phyloP scores from a whole-genome alignment of 352 stramenopile species.

The Globisporangium takayamanum region DNA sequence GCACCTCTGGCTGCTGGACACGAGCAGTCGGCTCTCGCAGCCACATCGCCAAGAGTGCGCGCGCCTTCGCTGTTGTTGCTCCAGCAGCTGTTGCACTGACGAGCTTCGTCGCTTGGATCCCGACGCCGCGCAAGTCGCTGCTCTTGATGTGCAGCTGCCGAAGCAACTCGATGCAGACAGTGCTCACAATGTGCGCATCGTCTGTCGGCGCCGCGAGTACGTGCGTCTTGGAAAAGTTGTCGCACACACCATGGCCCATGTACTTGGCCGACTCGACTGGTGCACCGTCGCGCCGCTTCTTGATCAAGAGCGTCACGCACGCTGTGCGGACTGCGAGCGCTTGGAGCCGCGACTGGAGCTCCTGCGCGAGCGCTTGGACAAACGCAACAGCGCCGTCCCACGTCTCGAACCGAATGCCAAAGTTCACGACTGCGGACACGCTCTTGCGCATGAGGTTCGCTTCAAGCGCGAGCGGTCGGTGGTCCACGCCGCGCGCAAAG shows the following conservation, averaged over 20 bases:
- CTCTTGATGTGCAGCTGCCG: constrained; percentile 49
- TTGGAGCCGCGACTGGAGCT: constrained; percentile 58
- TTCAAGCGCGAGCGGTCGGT: constrained; percentile 59
- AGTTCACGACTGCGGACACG: constrained; percentile 90
- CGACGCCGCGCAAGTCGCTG: constrained; percentile 64
- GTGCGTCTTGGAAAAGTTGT: constrained; percentile 81
- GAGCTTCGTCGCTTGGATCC: constrained; percentile 75
- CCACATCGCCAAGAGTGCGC: constrained; percentile 52
- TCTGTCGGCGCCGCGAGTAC: constrained; percentile 51
- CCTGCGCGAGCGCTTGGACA: constrained; percentile 66
- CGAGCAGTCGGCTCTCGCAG: constrained; percentile 22
- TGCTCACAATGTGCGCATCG: constrained; percentile 40
- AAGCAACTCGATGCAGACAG: constrained; percentile 46
- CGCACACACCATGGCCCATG: constrained; percentile 81
- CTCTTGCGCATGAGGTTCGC: constrained; percentile 77
- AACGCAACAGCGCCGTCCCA: constrained; percentile 76
- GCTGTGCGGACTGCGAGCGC: constrained; percentile 48
- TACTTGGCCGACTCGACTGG: constrained; percentile 80
- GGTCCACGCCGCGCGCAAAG: constrained; percentile 73
- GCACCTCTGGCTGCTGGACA: not conserved
- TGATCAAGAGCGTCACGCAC: constrained; percentile 79
- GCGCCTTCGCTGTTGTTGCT: constrained; percentile 10
- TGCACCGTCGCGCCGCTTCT: constrained; percentile 62
- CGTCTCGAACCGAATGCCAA: constrained; percentile 86
- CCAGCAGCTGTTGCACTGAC: constrained; percentile 14